Evolutionary conservation across 225 moss, liverwort and hornwort species (phyloP).

Genomic region (Asterella californica): DNA sequence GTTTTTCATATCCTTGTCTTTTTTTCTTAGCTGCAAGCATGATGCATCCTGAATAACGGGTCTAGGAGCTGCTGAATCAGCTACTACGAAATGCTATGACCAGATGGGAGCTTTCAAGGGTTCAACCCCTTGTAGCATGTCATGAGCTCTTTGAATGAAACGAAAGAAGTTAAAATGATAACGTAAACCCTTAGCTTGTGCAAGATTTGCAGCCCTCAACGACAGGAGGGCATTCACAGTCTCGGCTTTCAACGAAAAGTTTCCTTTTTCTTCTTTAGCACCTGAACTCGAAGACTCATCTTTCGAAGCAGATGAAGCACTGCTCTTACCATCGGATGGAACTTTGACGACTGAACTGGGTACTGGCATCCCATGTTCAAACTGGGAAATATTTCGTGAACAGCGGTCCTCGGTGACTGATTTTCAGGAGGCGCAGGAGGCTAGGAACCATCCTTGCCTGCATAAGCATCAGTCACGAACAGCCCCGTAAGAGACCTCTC

Average conservation of each 20-base stretch:
- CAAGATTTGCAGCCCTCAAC: conserved; percentile 29
- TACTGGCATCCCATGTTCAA: not conserved
- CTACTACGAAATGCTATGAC: no score
- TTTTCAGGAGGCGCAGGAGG: not conserved
- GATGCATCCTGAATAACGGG: no score
- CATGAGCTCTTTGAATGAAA: no score
- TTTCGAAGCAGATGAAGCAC: not conserved
- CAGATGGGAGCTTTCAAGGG: no score
- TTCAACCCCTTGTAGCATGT: no score
- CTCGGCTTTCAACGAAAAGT: conserved; percentile 26
- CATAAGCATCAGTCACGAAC: conserved; percentile 11
- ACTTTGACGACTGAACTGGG: not conserved
- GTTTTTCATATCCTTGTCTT: no score
- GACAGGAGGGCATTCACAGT: conserved; percentile 28
- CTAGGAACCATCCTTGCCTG: conserved; percentile 1
- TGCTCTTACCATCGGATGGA: not conserved
- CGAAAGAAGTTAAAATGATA: no score
- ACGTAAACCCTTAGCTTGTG: conserved; percentile 17
- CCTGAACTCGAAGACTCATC: conserved; percentile 23
- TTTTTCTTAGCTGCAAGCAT: no score
- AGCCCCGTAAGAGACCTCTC: conserved; percentile 20
- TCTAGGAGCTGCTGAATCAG: no score
- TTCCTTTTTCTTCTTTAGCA: conserved; percentile 32
- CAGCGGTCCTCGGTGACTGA: not conserved
- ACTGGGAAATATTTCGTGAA: conserved; percentile 9